Evolutionary conservation across 345 rosid species (phyloP), one percentile per base, ranked within the genome.

Genomic region (Luvunga scandens): DNA sequence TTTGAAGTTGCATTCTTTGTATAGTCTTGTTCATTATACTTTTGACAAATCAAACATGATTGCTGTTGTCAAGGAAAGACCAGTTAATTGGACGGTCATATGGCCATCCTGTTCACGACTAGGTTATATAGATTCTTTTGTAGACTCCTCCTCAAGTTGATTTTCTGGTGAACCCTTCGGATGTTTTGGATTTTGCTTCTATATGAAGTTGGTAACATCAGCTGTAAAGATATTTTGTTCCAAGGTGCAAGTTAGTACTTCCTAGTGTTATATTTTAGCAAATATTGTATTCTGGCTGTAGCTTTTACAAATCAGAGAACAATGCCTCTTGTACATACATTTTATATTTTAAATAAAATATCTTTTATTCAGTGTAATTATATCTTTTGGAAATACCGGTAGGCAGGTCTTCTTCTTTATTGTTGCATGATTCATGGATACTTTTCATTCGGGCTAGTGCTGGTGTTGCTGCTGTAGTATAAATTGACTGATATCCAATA

Each of bases 1-100:
- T 96, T 85, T 96, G 88, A 95, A 85, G 88, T 81, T 81, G 65
- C 77, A 79, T 83, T 82, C 78, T 88, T 85, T 86, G 94, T 92
- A 92, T 87, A 93, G 93, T 88, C 90, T 85, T 91, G 87, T 86
- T 90, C 82, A 86, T 90, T 93, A 90, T 89, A 96, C 94, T 83
- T 87, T 86, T 91, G 88, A 84, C 90, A 81, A 84, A 83, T 80
- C 75, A 85, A 80, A 82, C 82, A 86, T 75, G 83, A 85, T 78
- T 79, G 73, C 80, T 73, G 85, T 83, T 78, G 84, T 80, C 83
- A 84, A 88, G 86, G 87, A 85, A 87, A 85, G 88, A 89, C 93
- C 90, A 78, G 71, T 86, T 79, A 81, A 78, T 67, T 76, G 78
- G 85, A 86, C 76, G 81, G 91, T 86, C 85, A 79, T 85, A 80